Evolutionary conservation across 2,329 filamentous ascomycete species (phyloP), one percentile per base, ranked within the genome.

Genomic region (Zasmidium cellare): DNA sequence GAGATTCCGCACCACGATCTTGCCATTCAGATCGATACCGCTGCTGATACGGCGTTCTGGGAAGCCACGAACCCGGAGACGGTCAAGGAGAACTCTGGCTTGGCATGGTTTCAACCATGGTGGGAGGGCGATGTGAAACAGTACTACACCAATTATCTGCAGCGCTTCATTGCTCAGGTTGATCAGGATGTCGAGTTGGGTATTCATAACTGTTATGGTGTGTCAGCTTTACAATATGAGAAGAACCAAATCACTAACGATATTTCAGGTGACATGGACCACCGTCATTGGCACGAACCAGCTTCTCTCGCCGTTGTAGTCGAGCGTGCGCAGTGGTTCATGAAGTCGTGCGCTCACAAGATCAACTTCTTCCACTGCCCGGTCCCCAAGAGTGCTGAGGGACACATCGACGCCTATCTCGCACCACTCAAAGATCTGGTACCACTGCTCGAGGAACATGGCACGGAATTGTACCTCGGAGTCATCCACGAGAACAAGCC

Each of bases 181-280:
- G 65, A 72, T 31, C 28, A 65, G 5, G 70, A 73, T 58, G 74
- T 80, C 1, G 71, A 77, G 41, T 47, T 80, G 54, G 79, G 77
- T 0, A 71, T 77, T 28, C 79, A 81, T 63, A 69, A 81, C 19
- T 81, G 79, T 67, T 81, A 81, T 61, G 79, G 79, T 68, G 31
- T 53, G 55, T 46, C 7, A 28, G 23, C 22, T 12, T n/a, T n/a
- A n/a, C n/a, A n/a, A n/a, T n/a, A n/a, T n/a, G n/a, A n/a, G n/a
- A n/a, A n/a, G n/a, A n/a, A n/a, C n/a, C n/a, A n/a, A n/a, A n/a
- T n/a, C n/a, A n/a, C n/a, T n/a, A n/a, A n/a, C n/a, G n/a, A n/a
- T 31, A 9, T 18, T 12, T 20, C 28, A 69, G 68, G 68, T 12
- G 78, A 81, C 58, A 67, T 76, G 3, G 65, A 69, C 1, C 77